Conservation (phyloP, 139 green algal species). For the Tetradesmus obliquus region DNA sequence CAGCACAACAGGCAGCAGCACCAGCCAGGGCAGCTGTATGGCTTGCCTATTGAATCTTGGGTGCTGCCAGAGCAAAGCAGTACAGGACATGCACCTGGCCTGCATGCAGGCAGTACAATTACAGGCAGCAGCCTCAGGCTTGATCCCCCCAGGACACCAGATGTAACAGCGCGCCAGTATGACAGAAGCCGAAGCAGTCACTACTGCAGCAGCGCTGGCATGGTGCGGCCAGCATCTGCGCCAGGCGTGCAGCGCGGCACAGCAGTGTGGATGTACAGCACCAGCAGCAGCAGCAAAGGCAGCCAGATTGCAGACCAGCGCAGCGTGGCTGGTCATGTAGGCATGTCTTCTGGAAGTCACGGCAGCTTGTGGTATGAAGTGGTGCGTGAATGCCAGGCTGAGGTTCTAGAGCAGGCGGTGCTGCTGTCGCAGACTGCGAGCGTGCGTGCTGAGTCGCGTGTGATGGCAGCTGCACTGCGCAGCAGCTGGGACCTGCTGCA, state of each 20-base stretch:
- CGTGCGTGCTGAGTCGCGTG: not conserved
- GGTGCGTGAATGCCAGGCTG: not conserved
- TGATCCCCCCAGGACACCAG: not conserved
- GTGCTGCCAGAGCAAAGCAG: not conserved
- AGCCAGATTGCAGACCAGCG: not conserved
- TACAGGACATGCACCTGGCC: not conserved
- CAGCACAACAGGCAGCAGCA: not conserved
- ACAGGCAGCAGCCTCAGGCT: not conserved
- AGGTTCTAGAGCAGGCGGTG: not conserved
- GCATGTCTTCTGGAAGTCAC: not conserved
- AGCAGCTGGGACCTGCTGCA: conserved; percentile 9
- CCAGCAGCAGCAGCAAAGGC: not conserved
- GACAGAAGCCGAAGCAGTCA: not conserved
- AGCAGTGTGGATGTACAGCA: not conserved
- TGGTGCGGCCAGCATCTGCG: not conserved
- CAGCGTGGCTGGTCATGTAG: no score
- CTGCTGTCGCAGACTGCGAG: not conserved
- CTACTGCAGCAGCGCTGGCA: not conserved
- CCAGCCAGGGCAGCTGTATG: not conserved
- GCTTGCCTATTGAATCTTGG: not conserved
- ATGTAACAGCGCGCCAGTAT: not conserved
- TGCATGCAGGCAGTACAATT: not conserved
- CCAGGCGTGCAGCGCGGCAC: not conserved
- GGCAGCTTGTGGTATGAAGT: conserved; percentile 19
- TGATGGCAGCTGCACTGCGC: conserved; percentile 11